These are phyloP conservation scores for Elaphomyces granulatus DNA, from an alignment of 495 filamentous ascomycete species.

Conservation along the genomic window DNA sequence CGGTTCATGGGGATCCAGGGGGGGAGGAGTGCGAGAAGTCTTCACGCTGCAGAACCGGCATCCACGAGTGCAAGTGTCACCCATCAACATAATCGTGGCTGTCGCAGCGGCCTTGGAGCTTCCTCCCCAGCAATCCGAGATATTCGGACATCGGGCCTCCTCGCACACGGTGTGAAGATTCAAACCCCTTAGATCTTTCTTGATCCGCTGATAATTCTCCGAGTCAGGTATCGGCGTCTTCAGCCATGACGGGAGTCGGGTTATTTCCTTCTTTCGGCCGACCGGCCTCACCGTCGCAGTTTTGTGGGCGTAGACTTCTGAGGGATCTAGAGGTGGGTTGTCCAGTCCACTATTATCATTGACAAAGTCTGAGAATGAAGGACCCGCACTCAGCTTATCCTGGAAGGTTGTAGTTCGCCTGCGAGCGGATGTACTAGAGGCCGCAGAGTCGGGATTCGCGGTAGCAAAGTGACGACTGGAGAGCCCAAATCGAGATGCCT, in stretches of 20 bases:
- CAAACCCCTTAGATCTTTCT: constrained; percentile 78
- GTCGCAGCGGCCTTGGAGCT: constrained; percentile 76
- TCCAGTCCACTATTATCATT: constrained; percentile 25
- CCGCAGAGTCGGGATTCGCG: constrained; percentile 17
- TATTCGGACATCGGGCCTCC: constrained; percentile 94
- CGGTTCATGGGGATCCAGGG: constrained; percentile 89
- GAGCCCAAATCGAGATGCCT: constrained; percentile 5
- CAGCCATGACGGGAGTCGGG: constrained; percentile 82
- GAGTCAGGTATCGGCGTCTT: constrained; percentile 84
- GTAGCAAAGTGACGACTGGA: constrained; percentile 28
- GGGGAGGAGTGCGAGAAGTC: constrained; percentile 60
- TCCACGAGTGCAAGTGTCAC: constrained; percentile 92
- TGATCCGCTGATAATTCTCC: constrained; percentile 85
- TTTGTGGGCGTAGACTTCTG: constrained; percentile 43
- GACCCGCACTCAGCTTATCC: constrained; percentile 66
- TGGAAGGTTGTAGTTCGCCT: constrained; percentile 58
- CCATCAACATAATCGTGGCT: constrained; percentile 99
- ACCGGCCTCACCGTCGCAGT: constrained; percentile 75
- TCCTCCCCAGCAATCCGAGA: constrained; percentile 95
- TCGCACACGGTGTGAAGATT: constrained; percentile 93
- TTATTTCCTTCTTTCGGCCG: constrained; percentile 71
- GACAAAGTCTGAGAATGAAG: constrained; percentile 76
- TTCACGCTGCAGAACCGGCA: constrained; percentile 97
- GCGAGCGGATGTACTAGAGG: constrained; percentile 18
- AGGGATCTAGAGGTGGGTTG: constrained; percentile 42